Evolutionary conservation across 2,329 filamentous ascomycete genomes (phyloP), one percentile per base, ranked within the genome.

Genomic region (Metarhizium robertsii): DNA sequence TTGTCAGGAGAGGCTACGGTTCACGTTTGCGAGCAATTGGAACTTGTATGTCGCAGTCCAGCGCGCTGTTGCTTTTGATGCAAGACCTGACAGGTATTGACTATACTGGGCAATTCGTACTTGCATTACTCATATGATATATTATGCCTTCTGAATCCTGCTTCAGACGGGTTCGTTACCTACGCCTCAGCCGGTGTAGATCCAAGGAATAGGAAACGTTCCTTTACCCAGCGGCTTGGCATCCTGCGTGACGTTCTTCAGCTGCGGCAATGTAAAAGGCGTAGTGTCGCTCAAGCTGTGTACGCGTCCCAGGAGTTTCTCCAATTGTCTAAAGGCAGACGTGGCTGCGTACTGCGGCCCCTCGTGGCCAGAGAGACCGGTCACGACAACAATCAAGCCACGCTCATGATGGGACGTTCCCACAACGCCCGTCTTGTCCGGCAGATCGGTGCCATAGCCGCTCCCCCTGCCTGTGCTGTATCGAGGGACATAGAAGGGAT

Each of bases 231-330:
- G 45, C 1, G 61, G 53, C 38, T 46, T 48, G 46, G 52, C n/a
- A 13, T 50, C 36, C 57, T 66, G 64, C 13, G 50, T 43, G 10
- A 61, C 36, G 20, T 61, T 60, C 18, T 54, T 43, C 29, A 65
- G 29, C 49, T 59, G 32, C 0, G 64, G 62, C 25, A 63, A 42
- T 3, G 60, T 64, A 53, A 79, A 78, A 0, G 73, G 64, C 14
- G 53, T 64, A 2, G 66, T 72, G 13, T 70, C 69, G 11, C 64
- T 72, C 60, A 89, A 64, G 57, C 74, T 80, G 5, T 80, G 71
- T 10, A 91, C 82, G 43, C 87, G 74, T 0, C 89, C 89, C 1
- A 95, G 75, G 61, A 94, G 67, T 63, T 87, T 86, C 74, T 94
- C 88, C 20, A 94, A 67, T 56, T 89, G 85, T 38, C 88, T 75